A percentile compares a stretch with the other conserved stretches of the same genome.
Conservation (phyloP, 2,329 filamentous ascomycete species). For the Ascochyta koolunga region DNA sequence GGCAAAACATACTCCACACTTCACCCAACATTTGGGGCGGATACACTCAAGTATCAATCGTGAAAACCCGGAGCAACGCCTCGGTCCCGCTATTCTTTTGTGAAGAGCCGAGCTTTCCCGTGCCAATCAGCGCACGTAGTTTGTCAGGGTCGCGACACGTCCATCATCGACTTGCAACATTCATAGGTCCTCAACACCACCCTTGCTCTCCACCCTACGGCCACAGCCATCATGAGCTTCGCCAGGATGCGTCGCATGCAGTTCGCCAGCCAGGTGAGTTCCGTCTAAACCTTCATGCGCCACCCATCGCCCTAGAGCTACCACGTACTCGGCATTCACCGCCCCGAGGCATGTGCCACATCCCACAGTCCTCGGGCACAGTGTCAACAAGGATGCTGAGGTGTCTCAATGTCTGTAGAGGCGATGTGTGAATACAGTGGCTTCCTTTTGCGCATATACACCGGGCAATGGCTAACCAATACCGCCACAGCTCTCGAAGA, state of each 20-base stretch:
- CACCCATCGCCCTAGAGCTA: conserved; percentile 17
- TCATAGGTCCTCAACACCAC: conserved; percentile 26
- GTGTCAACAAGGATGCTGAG: conserved; percentile 1
- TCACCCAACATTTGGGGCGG: conserved; percentile 14
- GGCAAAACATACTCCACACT: not conserved
- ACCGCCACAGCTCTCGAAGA: conserved; percentile 64
- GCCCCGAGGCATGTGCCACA: conserved; percentile 35
- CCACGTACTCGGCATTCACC: conserved; percentile 28
- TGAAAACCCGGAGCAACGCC: conserved; percentile 34
- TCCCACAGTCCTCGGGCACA: conserved; percentile 24
- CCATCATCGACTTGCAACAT: conserved; percentile 34
- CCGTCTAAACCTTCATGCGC: conserved; percentile 16
- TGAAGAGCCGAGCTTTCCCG: conserved; percentile 33
- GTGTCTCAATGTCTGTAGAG: conserved; percentile 4
- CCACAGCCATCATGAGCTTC: conserved; percentile 46
- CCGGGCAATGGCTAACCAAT: conserved; percentile 39
- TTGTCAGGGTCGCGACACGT: conserved; percentile 25
- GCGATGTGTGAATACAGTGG: not conserved
- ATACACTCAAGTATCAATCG: conserved; percentile 11
- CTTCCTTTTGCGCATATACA: not conserved
- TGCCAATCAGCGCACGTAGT: conserved; percentile 34
- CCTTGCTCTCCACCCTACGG: conserved; percentile 36
- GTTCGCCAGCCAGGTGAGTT: conserved; percentile 48
- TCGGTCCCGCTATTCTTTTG: conserved; percentile 23
- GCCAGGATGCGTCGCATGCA: conserved; percentile 49